These are phyloP conservation scores for Panaeolus cyanescens DNA, from an alignment of 768 basidiomycete genomes.

Conservation along the genomic window DNA sequence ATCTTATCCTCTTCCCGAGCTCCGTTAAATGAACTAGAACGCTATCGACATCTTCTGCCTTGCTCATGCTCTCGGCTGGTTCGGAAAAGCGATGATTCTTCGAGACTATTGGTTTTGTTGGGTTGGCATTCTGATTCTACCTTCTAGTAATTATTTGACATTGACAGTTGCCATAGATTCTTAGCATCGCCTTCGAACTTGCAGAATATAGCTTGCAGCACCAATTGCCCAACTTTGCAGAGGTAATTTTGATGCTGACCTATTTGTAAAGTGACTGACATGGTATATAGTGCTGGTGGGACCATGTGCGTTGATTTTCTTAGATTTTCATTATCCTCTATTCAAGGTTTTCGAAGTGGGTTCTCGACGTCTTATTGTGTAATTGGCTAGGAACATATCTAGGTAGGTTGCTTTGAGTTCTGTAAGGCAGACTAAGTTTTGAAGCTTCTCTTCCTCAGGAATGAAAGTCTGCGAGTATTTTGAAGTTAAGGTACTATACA, in stretches of 20 bases:
- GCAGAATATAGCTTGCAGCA: conserved; percentile 89
- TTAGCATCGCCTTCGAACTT: conserved; percentile 86
- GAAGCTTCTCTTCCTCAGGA: conserved; percentile 41
- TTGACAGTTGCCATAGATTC: conserved; percentile 51
- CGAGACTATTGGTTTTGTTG: conserved; percentile 95
- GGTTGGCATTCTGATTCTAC: conserved; percentile 44
- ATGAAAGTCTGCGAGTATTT: conserved; percentile 89
- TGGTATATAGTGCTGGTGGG: conserved; percentile 82
- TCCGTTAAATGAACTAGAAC: conserved; percentile 43
- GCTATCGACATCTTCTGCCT: conserved; percentile 87
- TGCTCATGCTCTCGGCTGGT: conserved; percentile 87
- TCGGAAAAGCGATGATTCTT: conserved; percentile 87
- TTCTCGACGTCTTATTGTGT: conserved; percentile 83
- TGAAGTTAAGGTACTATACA: conserved; percentile 72
- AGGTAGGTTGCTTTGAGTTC: conserved; percentile 42
- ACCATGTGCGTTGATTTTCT: conserved; percentile 61
- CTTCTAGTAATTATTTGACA: conserved; percentile 5
- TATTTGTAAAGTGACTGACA: conserved; percentile 14
- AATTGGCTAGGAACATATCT: conserved; percentile 89
- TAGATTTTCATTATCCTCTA: conserved; percentile 8
- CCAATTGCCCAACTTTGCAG: conserved; percentile 85
- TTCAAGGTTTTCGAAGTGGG: conserved; percentile 54
- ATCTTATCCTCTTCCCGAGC: conserved; percentile 2
- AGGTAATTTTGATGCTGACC: conserved; percentile 50
- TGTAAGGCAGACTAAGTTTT: conserved; percentile 9